These are phyloP conservation scores for Stagonosporopsis rhizophila DNA, from an alignment of 2,329 filamentous ascomycete species.

Conservation along the genomic window DNA sequence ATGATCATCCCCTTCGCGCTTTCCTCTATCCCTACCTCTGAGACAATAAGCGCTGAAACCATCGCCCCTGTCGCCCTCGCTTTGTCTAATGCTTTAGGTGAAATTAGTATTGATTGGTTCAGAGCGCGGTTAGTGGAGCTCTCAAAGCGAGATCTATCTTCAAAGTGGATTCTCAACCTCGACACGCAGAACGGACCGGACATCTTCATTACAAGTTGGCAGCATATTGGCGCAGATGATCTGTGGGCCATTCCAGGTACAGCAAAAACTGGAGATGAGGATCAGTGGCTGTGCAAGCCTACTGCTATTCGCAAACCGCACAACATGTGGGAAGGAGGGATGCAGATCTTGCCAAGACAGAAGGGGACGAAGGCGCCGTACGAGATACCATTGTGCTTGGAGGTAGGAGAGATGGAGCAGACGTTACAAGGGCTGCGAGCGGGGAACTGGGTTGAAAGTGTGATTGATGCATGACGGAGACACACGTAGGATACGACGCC, in stretches of 20 bases:
- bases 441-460: not conserved
- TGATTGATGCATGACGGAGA: conserved; percentile 3
- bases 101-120: conserved; percentile 17
- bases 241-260: conserved; percentile 37
- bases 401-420: conserved; percentile 27
- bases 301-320: conserved; percentile 31
- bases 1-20: conserved; percentile 8
- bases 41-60: not conserved
- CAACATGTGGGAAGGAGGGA: conserved; percentile 31
- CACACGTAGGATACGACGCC: too few relatives aligned
- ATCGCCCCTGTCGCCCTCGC: conserved; percentile 7
- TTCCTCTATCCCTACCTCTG: not conserved
- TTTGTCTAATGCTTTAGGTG: not conserved
- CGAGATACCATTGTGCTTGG: conserved; percentile 28
- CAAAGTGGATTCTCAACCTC: conserved; percentile 11
- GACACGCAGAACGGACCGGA: conserved; percentile 30
- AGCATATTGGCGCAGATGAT: conserved; percentile 31
- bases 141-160: conserved; percentile 8
- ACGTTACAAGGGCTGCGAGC: conserved; percentile 18
- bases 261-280: not conserved
- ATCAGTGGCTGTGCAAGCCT: conserved; percentile 14
- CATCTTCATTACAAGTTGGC: conserved; percentile 40
- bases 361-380: conserved; percentile 15
- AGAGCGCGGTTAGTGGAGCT: conserved; percentile 16
- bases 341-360: conserved; percentile 30